Conservation (phyloP, 78 protist genomes). For the Dictyostelium purpureum region DNA sequence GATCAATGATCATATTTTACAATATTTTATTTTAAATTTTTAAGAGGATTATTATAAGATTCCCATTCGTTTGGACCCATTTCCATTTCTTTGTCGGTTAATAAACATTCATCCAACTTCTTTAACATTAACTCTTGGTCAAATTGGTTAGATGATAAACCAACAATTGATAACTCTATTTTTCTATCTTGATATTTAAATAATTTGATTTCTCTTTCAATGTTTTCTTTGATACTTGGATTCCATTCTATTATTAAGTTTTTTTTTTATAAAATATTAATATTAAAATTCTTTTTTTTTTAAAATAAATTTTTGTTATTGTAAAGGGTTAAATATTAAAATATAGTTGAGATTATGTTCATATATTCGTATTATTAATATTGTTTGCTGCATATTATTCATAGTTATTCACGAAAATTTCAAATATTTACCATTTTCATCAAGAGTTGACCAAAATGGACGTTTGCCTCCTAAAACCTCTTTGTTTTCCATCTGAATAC, state of each 20-base stretch:
- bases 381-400: too few relatives aligned
- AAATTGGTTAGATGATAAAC: background rate
- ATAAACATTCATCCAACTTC: conserved; percentile 10
- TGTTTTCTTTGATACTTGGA: conserved; percentile 13
- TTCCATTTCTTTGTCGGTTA: conserved; percentile 38
- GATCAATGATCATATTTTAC: too few relatives aligned
- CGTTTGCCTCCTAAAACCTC: background rate
- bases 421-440: too few relatives aligned
- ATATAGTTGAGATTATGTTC: too few relatives aligned
- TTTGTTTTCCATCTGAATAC: background rate
- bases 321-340: too few relatives aligned
- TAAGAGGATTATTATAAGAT: conserved; percentile 9
- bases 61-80: conserved; percentile 66
- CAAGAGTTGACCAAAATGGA: conserved; percentile 8
- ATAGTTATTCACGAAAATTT: too few relatives aligned
- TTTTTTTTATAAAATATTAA: background rate
- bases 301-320: too few relatives aligned
- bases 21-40: too few relatives aligned
- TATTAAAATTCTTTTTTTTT: background rate
- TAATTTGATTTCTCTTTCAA: conserved; percentile 42
- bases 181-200: conserved; percentile 63
- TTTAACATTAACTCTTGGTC: background rate
- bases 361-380: too few relatives aligned
- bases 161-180: conserved; percentile 44
- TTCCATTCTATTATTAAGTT: conserved; percentile 34